Conservation (phyloP, 768 basidiomycete genomes). For the Mycena olivaceomarginata region DNA sequence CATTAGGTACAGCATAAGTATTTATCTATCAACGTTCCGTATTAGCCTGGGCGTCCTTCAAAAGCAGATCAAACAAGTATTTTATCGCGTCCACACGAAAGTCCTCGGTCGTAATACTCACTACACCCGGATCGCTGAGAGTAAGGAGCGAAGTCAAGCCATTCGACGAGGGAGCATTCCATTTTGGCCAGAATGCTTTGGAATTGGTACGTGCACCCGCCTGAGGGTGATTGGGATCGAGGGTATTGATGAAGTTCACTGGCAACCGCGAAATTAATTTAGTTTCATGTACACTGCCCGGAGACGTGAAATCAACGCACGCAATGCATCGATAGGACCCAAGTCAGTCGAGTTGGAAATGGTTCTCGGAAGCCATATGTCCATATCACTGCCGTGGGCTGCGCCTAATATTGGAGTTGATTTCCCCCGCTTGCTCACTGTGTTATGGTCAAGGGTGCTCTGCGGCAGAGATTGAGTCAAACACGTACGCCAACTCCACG, state of each 20-base stretch:
- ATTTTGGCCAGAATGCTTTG: constrained; percentile 28
- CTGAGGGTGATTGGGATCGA: constrained; percentile 34
- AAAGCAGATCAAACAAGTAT: constrained; percentile 24
- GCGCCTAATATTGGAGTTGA: constrained; percentile 31
- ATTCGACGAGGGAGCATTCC: neutral
- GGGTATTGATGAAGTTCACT: constrained; percentile 41
- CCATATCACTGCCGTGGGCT: constrained; percentile 17
- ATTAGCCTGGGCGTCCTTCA: neutral
- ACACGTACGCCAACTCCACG: constrained; percentile 39
- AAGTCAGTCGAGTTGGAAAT: constrained; percentile 15
- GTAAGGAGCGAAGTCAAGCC: constrained; percentile 23
- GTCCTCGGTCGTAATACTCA: constrained; percentile 22
- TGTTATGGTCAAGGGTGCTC: neutral
- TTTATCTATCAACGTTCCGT: too few relatives aligned
- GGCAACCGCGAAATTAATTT: neutral
- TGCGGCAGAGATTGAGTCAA: neutral
- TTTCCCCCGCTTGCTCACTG: constrained; percentile 39
- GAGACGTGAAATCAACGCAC: constrained; percentile 9
- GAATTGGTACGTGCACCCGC: neutral
- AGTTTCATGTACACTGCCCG: neutral
- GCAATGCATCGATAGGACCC: constrained; percentile 16
- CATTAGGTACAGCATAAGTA: too few relatives aligned
- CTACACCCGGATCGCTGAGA: constrained; percentile 31
- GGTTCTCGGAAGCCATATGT: constrained; percentile 28
- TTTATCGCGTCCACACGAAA: constrained; percentile 34